Evolutionary conservation across 1,139 yeast species (phyloP), one percentile per base, ranked within the genome.

Genomic region (Pichia sp.): DNA sequence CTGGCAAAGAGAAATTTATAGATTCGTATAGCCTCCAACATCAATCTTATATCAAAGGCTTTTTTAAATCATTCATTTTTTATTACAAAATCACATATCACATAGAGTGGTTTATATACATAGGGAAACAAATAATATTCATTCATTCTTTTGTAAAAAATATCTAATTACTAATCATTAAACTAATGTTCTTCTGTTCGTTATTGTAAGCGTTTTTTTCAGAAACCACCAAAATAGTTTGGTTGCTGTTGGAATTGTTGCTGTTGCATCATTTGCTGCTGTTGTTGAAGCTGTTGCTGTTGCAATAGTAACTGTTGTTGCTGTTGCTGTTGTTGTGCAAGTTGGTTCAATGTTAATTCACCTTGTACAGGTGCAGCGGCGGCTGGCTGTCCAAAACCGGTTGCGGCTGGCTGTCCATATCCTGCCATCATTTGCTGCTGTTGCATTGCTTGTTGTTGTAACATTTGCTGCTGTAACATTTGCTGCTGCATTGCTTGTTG

Each of bases 1-100:
- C 58, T 77, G 79, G 62, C 98, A 91, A 63, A 64, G 75, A 46
- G 55, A 62, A 59, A 21, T 66, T 17, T 63, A 61, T 38, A 55
- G 53, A 8, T 40, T 41, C 11, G 20, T 30, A n/a, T 38, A 17
- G 31, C 12, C 27, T 17, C 17, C 10, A 8, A 24, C 27, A n/a
- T n/a, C n/a, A n/a, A n/a, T n/a, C n/a, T n/a, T n/a, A n/a, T n/a
- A n/a, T n/a, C n/a, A n/a, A n/a, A n/a, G n/a, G n/a, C n/a, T n/a
- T n/a, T n/a, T n/a, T n/a, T n/a, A n/a, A n/a, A n/a, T n/a, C n/a
- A n/a, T n/a, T n/a, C n/a, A n/a, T n/a, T n/a, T n/a, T n/a, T n/a
- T n/a, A n/a, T n/a, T n/a, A n/a, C n/a, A n/a, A n/a, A n/a, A n/a
- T n/a, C n/a, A n/a, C n/a, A n/a, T n/a, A n/a, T n/a, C n/a, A n/a